A percentile compares a stretch with the other conserved stretches of the same genome.
These are phyloP conservation scores for Intubia oerlemansii DNA, from an alignment of 2,329 filamentous ascomycete genomes.

Conservation along the genomic window DNA sequence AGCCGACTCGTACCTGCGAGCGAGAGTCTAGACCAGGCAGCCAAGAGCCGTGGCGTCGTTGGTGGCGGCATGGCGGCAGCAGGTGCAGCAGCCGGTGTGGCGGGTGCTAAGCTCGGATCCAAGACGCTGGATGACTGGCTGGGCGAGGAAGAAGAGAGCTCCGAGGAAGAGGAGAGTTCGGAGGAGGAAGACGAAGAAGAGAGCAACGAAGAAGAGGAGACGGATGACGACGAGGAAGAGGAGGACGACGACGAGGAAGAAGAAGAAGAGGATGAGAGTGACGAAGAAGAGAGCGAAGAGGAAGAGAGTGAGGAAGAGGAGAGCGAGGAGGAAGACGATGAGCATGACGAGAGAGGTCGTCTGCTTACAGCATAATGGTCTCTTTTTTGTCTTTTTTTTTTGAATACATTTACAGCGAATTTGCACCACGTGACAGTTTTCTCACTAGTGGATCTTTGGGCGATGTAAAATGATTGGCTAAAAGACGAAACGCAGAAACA, in stretches of 20 bases:
- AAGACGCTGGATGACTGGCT: constrained; percentile 92
- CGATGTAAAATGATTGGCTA: too few species aligned
- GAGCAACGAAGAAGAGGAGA: constrained; percentile 27
- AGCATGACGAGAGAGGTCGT: too few species aligned
- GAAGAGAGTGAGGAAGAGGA: constrained; percentile 1
- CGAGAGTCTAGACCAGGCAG: constrained; percentile 40
- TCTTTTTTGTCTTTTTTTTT: too few species aligned
- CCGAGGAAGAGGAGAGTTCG: constrained; percentile 25
- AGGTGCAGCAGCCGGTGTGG: constrained; percentile 5
- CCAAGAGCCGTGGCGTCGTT: constrained; percentile 8
- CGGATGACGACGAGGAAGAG: constrained; percentile 27
- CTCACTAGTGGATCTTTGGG: too few species aligned
- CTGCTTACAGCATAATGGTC: too few species aligned
- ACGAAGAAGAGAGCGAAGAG: constrained; percentile 1
- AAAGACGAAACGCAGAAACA: too few species aligned
- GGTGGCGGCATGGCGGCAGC: constrained; percentile 4
- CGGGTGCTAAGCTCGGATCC: constrained; percentile 27
- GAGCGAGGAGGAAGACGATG: too few species aligned
- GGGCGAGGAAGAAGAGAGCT: constrained; percentile 39
- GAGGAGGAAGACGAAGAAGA: constrained; percentile 24
- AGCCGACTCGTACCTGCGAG: constrained; percentile 28
- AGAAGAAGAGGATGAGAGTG: constrained; percentile 21
- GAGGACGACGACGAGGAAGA: constrained; percentile 26
- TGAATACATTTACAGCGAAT: too few species aligned
- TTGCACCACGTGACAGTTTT: too few species aligned